Evolutionary conservation across 306 rosid species (phyloP).

Genomic region (Fragaria vesca): DNA sequence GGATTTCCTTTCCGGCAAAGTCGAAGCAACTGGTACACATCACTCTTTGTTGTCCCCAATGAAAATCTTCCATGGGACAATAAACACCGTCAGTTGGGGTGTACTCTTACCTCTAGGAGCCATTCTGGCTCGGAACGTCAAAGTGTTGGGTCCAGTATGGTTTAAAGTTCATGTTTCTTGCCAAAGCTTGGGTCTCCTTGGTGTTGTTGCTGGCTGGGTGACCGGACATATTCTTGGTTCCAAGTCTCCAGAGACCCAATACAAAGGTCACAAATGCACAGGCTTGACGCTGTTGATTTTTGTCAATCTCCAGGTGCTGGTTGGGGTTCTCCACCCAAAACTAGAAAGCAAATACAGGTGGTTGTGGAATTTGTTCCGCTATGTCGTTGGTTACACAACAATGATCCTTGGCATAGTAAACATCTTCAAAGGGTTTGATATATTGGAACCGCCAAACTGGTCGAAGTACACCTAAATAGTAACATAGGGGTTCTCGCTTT

Average conservation of each 20-base stretch:
- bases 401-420: not conserved
- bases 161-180: no score
- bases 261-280: conserved; percentile 21
- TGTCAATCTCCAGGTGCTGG: not conserved
- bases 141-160: no score
- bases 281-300: conserved; percentile 16
- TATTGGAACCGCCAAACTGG: no score
- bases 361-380: conserved; percentile 3
- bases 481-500: no score
- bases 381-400: not conserved
- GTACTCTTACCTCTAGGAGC: conserved; percentile 34
- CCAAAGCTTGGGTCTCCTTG: no score
- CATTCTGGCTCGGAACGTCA: conserved; percentile 13
- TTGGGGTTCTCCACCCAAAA: not conserved
- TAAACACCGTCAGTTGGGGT: conserved; percentile 42
- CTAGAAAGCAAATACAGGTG: not conserved
- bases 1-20: conserved; percentile 18
- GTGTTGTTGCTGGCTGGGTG: no score
- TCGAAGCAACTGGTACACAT: not conserved
- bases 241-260: no score
- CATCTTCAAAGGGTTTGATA: not conserved
- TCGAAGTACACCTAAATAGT: no score
- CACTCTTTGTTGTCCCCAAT: not conserved
- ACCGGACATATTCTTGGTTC: no score
- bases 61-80: conserved; percentile 20